Evolutionary conservation across 805 yeast species (phyloP).

Genomic region (Nakazawaea populi): DNA sequence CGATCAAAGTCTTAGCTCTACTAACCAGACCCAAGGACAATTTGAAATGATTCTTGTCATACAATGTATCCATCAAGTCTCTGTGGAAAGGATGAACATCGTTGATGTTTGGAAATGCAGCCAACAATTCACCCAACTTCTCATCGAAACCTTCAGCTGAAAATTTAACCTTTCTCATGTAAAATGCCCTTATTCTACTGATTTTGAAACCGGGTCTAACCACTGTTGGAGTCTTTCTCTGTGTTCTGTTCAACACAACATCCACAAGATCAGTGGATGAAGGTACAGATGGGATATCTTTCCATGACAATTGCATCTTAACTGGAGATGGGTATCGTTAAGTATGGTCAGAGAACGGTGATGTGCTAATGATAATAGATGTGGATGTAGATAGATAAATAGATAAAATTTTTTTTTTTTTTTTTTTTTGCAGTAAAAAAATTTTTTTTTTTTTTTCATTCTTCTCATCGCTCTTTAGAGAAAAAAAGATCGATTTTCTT

Average conservation of each 20-base stretch:
- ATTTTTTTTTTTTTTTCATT: not conserved
- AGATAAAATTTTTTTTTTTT: not conserved
- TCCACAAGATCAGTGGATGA: conserved; percentile 90
- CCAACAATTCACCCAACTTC: conserved; percentile 78
- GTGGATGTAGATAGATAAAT: too few species aligned
- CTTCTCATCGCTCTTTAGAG: not conserved
- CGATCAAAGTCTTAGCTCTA: conserved; percentile 88
- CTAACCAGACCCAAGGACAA: conserved; percentile 93
- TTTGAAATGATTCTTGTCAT: conserved; percentile 97
- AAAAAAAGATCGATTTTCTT: not conserved
- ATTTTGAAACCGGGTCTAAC: conserved; percentile 95
- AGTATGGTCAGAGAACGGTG: too few species aligned
- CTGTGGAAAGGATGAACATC: conserved; percentile 98
- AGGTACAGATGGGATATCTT: conserved; percentile 95
- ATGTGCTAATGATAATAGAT: too few species aligned
- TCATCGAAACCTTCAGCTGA: conserved; percentile 96
- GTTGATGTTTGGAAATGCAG: conserved; percentile 92
- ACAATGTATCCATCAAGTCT: conserved; percentile 95
- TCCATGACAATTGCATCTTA: conserved; percentile 94
- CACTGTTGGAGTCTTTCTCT: conserved; percentile 98
- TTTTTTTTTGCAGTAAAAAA: not conserved
- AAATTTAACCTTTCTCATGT: conserved; percentile 95
- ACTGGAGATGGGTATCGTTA: too few species aligned
- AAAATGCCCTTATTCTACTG: conserved; percentile 93
- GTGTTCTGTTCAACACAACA: conserved; percentile 94